Evolutionary conservation across 257 asterid species (phyloP).

Genomic region (Solanum arcanum): DNA sequence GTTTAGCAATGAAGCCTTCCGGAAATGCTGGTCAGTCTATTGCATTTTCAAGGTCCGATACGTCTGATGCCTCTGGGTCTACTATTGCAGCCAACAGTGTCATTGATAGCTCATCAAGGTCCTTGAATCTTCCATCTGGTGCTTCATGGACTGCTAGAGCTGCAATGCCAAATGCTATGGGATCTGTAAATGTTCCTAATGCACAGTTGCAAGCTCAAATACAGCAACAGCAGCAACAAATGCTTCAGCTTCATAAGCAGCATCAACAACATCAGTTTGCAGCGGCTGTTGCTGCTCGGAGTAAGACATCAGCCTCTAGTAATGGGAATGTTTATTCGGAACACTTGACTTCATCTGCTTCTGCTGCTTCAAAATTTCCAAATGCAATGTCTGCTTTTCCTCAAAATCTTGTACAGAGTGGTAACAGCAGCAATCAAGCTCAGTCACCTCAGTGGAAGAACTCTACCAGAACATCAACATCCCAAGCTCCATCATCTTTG

Average conservation of each 20-base stretch:
- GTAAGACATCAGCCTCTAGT: constrained; percentile 27
- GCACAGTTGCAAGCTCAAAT: constrained; percentile 49
- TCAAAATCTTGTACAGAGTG: constrained; percentile 52
- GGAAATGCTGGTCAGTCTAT: constrained; percentile 53
- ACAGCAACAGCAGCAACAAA: constrained; percentile 26
- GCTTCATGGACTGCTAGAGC: constrained; percentile 39
- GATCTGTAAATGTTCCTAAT: constrained; percentile 26
- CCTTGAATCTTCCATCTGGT: constrained; percentile 25
- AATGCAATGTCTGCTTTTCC: constrained; percentile 42
- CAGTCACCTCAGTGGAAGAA: constrained; percentile 83
- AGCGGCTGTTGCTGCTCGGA: constrained; percentile 23
- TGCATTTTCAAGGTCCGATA: constrained; percentile 58
- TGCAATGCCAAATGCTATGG: constrained; percentile 15
- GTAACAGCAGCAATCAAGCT: constrained; percentile 38
- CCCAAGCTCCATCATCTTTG: constrained; percentile 53
- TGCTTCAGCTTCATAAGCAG: constrained; percentile 34
- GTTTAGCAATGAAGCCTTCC: constrained; percentile 24
- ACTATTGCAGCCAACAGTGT: constrained; percentile 28
- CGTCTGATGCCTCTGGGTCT: constrained; percentile 30
- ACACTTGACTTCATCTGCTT: constrained; percentile 43
- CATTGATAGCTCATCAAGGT: constrained; percentile 45
- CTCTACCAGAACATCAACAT: constrained; percentile 28
- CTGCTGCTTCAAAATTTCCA: constrained; percentile 40
- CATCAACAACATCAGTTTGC: constrained; percentile 31
- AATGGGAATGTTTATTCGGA: constrained; percentile 52